Percentiles rank a stretch among this genome's conserved stretches.
Conservation (phyloP, 495 filamentous ascomycete genomes). For the Hypoxylon fragiforme region DNA sequence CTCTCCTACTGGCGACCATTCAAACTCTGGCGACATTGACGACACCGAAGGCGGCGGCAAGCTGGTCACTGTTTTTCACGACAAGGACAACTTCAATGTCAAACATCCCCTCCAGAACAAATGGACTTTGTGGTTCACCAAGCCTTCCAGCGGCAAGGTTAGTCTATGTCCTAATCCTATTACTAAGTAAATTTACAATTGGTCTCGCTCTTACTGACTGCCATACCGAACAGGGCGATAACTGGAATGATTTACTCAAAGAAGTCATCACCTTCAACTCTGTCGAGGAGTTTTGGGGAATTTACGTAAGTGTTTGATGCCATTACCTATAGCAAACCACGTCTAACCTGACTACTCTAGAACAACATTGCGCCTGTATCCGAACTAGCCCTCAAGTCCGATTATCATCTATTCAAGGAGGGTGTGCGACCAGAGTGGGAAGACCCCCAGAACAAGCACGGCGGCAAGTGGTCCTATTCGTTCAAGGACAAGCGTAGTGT, state of each 20-base stretch:
- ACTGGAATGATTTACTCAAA: slow-evolving; percentile 98
- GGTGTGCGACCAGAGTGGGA: slow-evolving; percentile 98
- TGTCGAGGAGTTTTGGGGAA: slow-evolving; percentile 99
- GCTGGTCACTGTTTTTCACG: slow-evolving; percentile 89
- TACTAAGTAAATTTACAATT: too few relatives aligned
- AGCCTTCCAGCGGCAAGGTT: slow-evolving; percentile 96
- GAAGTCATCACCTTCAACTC: slow-evolving; percentile 98
- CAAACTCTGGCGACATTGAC: slow-evolving; percentile 34
- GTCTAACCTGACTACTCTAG: slow-evolving; percentile 51
- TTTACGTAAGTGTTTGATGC: slow-evolving; percentile 73
- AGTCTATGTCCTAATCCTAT: slow-evolving; percentile 29
- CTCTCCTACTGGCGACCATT: slow-evolving; percentile 61
- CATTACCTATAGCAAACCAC: neutral
- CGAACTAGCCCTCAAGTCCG: slow-evolving; percentile 92
- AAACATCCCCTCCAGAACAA: slow-evolving; percentile 95
- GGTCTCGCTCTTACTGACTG: too few relatives aligned
- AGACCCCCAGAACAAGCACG: slow-evolving; percentile 96
- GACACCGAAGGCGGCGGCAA: slow-evolving; percentile 49
- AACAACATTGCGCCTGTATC: slow-evolving; percentile 98
- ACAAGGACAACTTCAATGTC: slow-evolving; percentile 97
- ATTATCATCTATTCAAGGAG: slow-evolving; percentile 99
- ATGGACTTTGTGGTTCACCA: slow-evolving; percentile 99
- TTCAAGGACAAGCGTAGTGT: slow-evolving; percentile 93
- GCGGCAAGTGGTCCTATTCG: slow-evolving; percentile 96
- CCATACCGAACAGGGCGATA: slow-evolving; percentile 87